Evolutionary conservation across 371 early-diverging fungal species (phyloP), one percentile per base, ranked within the genome.

Genomic region (Haplosporangium sp.): DNA sequence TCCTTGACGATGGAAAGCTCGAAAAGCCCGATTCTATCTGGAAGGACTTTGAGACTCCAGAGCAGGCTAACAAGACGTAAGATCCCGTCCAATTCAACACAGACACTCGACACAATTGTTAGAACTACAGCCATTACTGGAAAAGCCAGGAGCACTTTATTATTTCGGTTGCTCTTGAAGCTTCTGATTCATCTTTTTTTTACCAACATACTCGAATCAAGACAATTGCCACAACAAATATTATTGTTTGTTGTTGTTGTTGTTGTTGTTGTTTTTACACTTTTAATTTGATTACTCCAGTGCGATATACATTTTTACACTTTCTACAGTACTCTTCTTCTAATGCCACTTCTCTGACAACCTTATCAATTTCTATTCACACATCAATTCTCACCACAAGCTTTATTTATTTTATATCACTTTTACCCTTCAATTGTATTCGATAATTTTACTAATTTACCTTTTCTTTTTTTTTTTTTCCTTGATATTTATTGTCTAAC

Each of bases 1-100:
- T 94, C 72, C 88, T 93, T 50, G 90, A 94, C 69, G 96, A 96
- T 75, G 89, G 86, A 72, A 93, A 94, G 87, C 86, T 94, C 61
- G 88, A 88, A 74, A 90, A 92, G 83, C 89, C 92, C 66, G 93
- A 93, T 34, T 87, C 92, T 48, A 84, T 95, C 74, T 89, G 89
- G 88, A 91, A 92, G 85, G 89, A 90, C 67, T 95, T 96, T 83
- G 89, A 90, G 71, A 90, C 93, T 57, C 87, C 94, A 44, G 94
- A 93, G 74, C 86, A 86, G 45, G 95, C 96, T 67, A 94, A 94
- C 83, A 87, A 92, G 77, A 86, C 91, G 90, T 92, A 91, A 81
- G 85, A 84, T 37, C 40, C 61, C 61, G 62, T 15, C 20, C 37
- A 2, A 13, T 39, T 61, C 61, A 61, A 67, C 67, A 67, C 47